Conservation (phyloP, 1,284 basidiomycete species). For the Trichosporon sp. region DNA sequence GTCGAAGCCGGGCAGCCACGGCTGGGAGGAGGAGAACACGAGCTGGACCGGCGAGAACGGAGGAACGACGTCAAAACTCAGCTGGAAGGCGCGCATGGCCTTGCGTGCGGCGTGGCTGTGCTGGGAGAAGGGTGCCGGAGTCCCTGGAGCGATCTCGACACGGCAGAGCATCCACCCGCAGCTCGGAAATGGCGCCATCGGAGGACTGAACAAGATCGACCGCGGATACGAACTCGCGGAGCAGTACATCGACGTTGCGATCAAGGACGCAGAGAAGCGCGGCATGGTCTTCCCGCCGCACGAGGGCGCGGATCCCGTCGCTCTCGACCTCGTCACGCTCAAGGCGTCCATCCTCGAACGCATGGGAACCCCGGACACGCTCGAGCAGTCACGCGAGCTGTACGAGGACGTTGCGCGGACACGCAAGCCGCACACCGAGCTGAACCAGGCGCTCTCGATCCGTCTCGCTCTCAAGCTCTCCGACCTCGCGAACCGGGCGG, state of each 20-base stretch:
- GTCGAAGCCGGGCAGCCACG: slow-evolving; percentile 63
- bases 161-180: slow-evolving; percentile 38
- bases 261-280: slow-evolving; percentile 39
- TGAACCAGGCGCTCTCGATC: slow-evolving; percentile 37
- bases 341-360: slow-evolving; percentile 70
- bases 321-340: slow-evolving; percentile 65
- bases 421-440: slow-evolving; percentile 22
- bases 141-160: slow-evolving; percentile 43
- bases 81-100: slow-evolving; percentile 67
- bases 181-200: slow-evolving; percentile 41
- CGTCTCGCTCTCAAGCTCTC: slow-evolving; percentile 53
- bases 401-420: slow-evolving; percentile 61
- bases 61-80: slow-evolving; percentile 73
- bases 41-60: slow-evolving; percentile 70
- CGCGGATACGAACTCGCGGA: slow-evolving; percentile 54
- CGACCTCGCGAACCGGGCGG: slow-evolving; percentile 44
- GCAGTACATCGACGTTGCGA: slow-evolving; percentile 49
- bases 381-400: slow-evolving; percentile 65
- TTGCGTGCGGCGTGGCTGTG: slow-evolving; percentile 76
- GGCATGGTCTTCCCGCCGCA: slow-evolving; percentile 49
- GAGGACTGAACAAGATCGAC: slow-evolving; percentile 41
- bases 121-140: slow-evolving; percentile 69
- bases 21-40: slow-evolving; percentile 72
- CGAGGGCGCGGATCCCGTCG: slow-evolving; percentile 33
- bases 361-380: slow-evolving; percentile 64